Conservation (phyloP, 192 early-diverging fungal species). For the Coemansia sp. region DNA sequence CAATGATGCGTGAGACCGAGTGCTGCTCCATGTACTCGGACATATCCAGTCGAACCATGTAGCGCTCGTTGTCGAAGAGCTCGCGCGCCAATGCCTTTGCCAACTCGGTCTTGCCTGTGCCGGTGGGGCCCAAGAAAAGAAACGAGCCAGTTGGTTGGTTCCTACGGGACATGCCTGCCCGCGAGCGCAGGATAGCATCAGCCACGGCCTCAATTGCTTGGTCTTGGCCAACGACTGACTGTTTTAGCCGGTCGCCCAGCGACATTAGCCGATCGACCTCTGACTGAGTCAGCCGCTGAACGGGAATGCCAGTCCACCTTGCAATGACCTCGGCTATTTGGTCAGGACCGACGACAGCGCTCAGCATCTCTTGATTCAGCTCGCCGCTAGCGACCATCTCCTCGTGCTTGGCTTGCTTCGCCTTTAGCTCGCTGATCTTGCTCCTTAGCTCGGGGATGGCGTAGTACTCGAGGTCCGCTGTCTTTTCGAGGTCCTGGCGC, state of each 20-base stretch:
- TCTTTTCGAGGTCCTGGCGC: constrained; percentile 79
- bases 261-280: constrained; percentile 86
- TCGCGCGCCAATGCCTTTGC: constrained; percentile 81
- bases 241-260: constrained; percentile 75
- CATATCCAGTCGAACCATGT: constrained; percentile 98
- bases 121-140: constrained; percentile 96
- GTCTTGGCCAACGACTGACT: constrained; percentile 92
- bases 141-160: constrained; percentile 90
- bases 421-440: constrained; percentile 73
- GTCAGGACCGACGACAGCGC: constrained; percentile 87
- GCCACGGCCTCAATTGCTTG: constrained; percentile 89
- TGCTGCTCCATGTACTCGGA: constrained; percentile 96
- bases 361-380: constrained; percentile 65
- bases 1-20: constrained; percentile 88
- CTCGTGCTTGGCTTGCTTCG: constrained; percentile 68
- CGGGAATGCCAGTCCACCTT: constrained; percentile 97
- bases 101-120: constrained; percentile 92
- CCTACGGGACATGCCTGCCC: constrained; percentile 84
- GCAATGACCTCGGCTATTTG: constrained; percentile 94
- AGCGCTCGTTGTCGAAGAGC: constrained; percentile 96
- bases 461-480: constrained; percentile 93
- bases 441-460: constrained; percentile 90
- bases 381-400: constrained; percentile 60
- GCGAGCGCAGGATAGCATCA: constrained; percentile 86
- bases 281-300: constrained; percentile 82